phyloP scores from a whole-genome alignment of 1,284 basidiomycete species.

The Polyporus tsugae region DNA sequence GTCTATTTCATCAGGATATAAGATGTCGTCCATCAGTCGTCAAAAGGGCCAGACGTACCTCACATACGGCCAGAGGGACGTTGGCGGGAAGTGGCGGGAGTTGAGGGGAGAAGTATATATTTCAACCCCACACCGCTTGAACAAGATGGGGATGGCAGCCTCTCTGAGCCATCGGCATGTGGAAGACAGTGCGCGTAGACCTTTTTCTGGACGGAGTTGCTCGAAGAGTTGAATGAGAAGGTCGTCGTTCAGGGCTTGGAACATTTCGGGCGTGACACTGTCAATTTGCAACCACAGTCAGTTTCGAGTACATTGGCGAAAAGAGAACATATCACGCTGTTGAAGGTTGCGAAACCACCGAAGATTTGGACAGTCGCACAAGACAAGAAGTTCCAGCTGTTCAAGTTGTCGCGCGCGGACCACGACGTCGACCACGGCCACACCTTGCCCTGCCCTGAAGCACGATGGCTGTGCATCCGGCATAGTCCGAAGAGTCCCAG shows the following conservation, averaged over 20 bases:
- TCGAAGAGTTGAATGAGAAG: background rate
- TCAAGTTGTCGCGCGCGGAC: too few species aligned
- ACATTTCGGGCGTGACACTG: background rate
- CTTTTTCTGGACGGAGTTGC: background rate
- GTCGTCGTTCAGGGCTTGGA: background rate
- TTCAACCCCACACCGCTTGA: background rate
- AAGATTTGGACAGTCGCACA: background rate
- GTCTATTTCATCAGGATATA: too few species aligned
- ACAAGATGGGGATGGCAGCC: background rate
- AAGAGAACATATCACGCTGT: background rate
- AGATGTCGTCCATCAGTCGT: too few species aligned
- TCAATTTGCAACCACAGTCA: background rate
- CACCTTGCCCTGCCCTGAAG: too few species aligned
- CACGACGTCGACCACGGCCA: too few species aligned
- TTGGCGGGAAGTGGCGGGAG: background rate
- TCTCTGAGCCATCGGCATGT: slow-evolving; percentile 1
- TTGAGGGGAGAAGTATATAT: background rate
- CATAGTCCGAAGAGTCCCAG: too few species aligned
- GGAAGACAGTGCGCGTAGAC: background rate
- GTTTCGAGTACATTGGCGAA: background rate
- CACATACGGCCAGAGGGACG: background rate
- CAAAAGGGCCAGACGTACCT: background rate
- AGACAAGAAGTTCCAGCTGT: background rate
- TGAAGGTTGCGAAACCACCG: background rate
- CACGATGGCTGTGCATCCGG: too few species aligned